Evolutionary conservation across 2,329 filamentous ascomycete genomes (phyloP), one percentile per base, ranked within the genome.

Genomic region (Fusarium drepaniforme): DNA sequence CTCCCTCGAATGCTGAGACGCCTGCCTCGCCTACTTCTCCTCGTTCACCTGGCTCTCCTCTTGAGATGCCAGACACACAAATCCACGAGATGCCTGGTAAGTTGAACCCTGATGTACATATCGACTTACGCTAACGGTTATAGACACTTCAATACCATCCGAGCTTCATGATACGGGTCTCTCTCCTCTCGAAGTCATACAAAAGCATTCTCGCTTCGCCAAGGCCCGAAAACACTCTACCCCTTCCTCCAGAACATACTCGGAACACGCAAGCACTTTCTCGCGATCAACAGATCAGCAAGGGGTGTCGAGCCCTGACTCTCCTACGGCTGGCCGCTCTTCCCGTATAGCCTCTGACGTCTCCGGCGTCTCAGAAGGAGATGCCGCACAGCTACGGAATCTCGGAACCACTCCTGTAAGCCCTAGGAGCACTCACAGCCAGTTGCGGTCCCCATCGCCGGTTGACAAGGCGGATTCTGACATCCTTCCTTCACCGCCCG

Each of bases 61-160:
- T 70, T 18, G 87, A 89, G 76, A 85, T 88, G 81, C 82, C 79
- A 3, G 82, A 85, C 62, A 86, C 82, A 1, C 82, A 83, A 13
- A 75, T 88, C n/a, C 82, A 82, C 8, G 88, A 90, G 73, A 79
- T 90, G 46, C 81, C 80, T 67, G 87, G 88, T 88, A 81, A 74
- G 84, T 79, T 12, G 7, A 16, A 4, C 2, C 13, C 33, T 16
- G 13, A 46, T 37, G 23, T 18, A 18, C 16, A 35, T 2, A 4
- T 30, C 18, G 3, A 37, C 18, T 40, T 25, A 23, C 49, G 15
- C 64, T 75, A 64, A 70, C 58, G 61, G 42, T 23, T 51, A 18
- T 64, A 85, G 87, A 88, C 70, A 87, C 84, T 1, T 87, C 86
- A 0, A 80, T 82, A 0, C 83, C 75, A 1, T 80, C 78, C 18